phyloP scores from a whole-genome alignment of 805 yeast species.

The Wickerhamomyces queroliae region DNA sequence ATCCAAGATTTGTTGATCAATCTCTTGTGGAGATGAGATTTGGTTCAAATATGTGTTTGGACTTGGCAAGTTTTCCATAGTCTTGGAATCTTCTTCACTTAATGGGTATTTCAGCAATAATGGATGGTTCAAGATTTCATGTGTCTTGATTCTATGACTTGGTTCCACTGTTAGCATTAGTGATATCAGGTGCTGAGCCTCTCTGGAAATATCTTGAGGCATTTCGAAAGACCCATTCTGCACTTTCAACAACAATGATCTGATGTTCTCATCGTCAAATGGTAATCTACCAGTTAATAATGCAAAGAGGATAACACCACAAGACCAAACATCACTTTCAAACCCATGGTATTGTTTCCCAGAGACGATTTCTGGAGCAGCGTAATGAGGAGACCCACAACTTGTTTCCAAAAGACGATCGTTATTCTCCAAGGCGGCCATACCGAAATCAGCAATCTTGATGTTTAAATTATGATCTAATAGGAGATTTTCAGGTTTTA shows the following conservation, averaged over 20 bases:
- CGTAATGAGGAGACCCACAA: slow-evolving; percentile 87
- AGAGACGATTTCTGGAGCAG: slow-evolving; percentile 81
- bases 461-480: slow-evolving; percentile 63
- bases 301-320: slow-evolving; percentile 80
- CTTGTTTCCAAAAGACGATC: slow-evolving; percentile 71
- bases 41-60: slow-evolving; percentile 22
- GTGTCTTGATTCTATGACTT: slow-evolving; percentile 60
- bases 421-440: slow-evolving; percentile 79
- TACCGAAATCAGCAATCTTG: slow-evolving; percentile 82
- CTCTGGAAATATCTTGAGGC: slow-evolving; percentile 58
- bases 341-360: slow-evolving; percentile 78
- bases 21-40: slow-evolving; percentile 32
- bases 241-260: slow-evolving; percentile 64
- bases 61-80: slow-evolving; percentile 25
- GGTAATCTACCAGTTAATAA: slow-evolving; percentile 76
- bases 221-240: slow-evolving; percentile 71
- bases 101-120: slow-evolving; percentile 59
- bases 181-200: slow-evolving; percentile 62
- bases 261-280: slow-evolving; percentile 76
- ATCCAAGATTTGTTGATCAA: slow-evolving; percentile 69
- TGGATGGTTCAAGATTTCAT: slow-evolving; percentile 69
- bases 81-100: slow-evolving; percentile 16
- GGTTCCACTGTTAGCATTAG: slow-evolving; percentile 71
- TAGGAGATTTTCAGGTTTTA: slow-evolving; percentile 75
- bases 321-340: slow-evolving; percentile 85